These are phyloP conservation scores for Suillus weaverae DNA, from an alignment of 768 basidiomycete genomes.

Conservation along the genomic window DNA sequence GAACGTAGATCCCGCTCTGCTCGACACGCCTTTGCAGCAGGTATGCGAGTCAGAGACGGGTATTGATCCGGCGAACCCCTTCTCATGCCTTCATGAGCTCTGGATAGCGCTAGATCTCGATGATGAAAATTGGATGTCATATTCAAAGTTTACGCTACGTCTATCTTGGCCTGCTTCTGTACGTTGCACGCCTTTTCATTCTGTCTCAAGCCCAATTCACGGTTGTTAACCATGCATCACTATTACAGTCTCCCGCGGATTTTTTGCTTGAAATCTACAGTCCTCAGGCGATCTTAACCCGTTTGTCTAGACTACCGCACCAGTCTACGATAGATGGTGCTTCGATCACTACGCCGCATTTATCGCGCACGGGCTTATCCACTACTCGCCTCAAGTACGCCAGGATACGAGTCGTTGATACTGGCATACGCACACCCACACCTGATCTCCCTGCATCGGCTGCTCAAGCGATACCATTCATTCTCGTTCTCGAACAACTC, in stretches of 20 bases:
- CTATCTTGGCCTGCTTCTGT: constrained; percentile 59
- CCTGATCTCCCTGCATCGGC: constrained; percentile 16
- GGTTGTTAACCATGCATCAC: not conserved
- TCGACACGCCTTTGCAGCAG: constrained; percentile 35
- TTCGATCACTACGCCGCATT: constrained; percentile 4
- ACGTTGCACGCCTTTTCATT: constrained; percentile 26
- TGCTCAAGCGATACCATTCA: constrained; percentile 43
- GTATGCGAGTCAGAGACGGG: constrained; percentile 35
- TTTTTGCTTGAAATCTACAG: constrained; percentile 42
- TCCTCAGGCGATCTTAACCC: constrained; percentile 30
- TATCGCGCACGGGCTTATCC: constrained; percentile 3
- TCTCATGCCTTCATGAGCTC: constrained; percentile 42
- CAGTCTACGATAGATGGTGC: constrained; percentile 5
- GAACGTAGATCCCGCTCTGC: constrained; percentile 42
- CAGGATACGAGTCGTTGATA: constrained; percentile 53
- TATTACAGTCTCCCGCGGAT: constrained; percentile 43
- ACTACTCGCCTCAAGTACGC: constrained; percentile 52
- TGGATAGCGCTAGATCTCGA: constrained; percentile 52
- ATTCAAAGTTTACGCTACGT: constrained; percentile 50
- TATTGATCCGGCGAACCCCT: constrained; percentile 10
- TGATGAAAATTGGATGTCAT: constrained; percentile 38
- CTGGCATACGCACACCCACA: constrained; percentile 50
- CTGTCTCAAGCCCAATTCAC: not conserved
- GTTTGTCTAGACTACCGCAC: constrained; percentile 14
- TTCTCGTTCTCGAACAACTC: constrained; percentile 58